These are phyloP conservation scores for Plasmodium sp. DNA, from an alignment of 169 alveolate species.

Conservation along the genomic window DNA sequence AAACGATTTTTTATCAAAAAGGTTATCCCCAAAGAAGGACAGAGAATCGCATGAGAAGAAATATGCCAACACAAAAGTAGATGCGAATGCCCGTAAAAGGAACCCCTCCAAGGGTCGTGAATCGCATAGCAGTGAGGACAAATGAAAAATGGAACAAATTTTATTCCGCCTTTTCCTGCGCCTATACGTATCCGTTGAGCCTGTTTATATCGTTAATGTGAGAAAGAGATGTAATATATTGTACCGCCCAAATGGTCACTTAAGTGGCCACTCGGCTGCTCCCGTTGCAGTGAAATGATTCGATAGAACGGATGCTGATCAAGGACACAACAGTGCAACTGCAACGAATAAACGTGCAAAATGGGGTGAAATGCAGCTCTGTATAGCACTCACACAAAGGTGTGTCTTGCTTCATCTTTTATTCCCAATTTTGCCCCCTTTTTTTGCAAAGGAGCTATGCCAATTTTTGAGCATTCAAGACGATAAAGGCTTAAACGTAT, in stretches of 20 bases:
- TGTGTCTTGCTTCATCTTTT: not conserved
- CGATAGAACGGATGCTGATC: not conserved
- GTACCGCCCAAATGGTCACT: not conserved
- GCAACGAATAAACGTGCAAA: not conserved
- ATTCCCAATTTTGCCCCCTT: not conserved
- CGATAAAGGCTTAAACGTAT: not conserved
- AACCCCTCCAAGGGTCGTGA: not conserved
- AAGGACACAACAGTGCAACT: not conserved
- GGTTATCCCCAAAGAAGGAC: not conserved
- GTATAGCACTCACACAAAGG: not conserved
- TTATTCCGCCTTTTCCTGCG: not conserved
- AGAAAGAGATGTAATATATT: not conserved
- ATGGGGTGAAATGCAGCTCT: not conserved
- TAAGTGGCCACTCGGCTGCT: not conserved
- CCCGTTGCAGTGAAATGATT: not conserved
- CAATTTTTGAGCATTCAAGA: not conserved
- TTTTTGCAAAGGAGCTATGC: not conserved
- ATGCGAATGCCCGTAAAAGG: not conserved
- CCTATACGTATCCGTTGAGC: not conserved
- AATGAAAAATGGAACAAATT: not conserved
- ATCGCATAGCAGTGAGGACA: not conserved
- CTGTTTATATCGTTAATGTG: not conserved
- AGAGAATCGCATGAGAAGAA: not conserved
- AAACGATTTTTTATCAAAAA: slow-evolving; percentile 17
- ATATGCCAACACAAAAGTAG: not conserved